Base-by-base conservation (phyloP, 1,284 basidiomycete genomes). In the Cutaneotrichosporon cavernicola region DNA sequence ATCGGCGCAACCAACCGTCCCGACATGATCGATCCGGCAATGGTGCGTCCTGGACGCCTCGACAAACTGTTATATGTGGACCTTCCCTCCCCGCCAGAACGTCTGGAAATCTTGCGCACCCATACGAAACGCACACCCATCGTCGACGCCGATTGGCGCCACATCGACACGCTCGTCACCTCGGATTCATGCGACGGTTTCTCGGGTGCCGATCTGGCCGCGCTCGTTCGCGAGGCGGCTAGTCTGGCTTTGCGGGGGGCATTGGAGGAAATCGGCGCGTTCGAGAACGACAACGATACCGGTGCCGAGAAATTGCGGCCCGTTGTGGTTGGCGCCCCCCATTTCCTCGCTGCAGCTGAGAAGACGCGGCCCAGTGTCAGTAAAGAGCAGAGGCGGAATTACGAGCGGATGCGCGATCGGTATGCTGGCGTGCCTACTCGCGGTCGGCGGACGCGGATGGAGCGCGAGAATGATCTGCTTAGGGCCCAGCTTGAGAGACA, bases 11-110 rank as follows among this genome's bases (percentile, higher is more conserved):
- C 96, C 5, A 98, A 99, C 81, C 85, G 96, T n/a, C 96, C 96
- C 0, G 96, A 98, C 82, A 97, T 98, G 88, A 94, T 98, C 69
- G 96, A 98, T 76, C 96, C 96, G 0, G 96, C 96, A 5, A 97
- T 98, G 95, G 92, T 94, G 62, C 89, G 95, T 18, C 96, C 96
- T 0, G 96, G 96, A 0, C 87, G 96, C 31, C 85, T 99, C 14
- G 96, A 99, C 83, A 98, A 97, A 80, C 85, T 98, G 8, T 85
- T 99, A 32, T 99, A 97, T 75, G 95, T 99, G 70, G 96, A 98
- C 77, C 83, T 98, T 1, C 96, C 96, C 1, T 83, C 84, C 0
- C 70, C 88, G 0, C 77, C 83, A 14, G 96, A 97, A 80, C 86
- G 96, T 13, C 85, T 86, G 7, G 95, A 98, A 78, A 96, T 99